A percentile compares a stretch with the other conserved stretches of the same genome.
Evolutionary conservation across 106 monocot genomes (phyloP).

Genomic region (Xerophyta viscosa): DNA sequence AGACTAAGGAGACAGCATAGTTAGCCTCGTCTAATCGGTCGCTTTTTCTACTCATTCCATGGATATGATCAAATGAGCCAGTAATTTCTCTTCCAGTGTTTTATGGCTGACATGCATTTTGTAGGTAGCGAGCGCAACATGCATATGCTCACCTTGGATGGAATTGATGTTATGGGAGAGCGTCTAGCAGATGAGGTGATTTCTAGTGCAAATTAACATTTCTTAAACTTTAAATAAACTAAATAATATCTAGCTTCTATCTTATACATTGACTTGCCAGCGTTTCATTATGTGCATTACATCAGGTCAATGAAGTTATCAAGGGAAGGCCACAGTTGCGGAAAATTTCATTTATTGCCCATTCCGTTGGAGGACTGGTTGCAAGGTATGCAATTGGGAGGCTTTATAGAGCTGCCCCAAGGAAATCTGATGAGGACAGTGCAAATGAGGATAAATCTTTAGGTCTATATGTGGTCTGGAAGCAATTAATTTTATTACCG

Average conservation of each 20-base stretch:
- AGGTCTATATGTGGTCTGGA: slow-evolving; percentile 72
- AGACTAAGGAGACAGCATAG: too few relatives aligned
- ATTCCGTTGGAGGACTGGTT: slow-evolving; percentile 95
- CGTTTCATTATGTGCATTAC: slow-evolving; percentile 3
- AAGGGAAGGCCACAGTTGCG: slow-evolving; percentile 37
- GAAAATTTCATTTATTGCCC: slow-evolving; percentile 89
- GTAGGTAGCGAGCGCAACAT: slow-evolving; percentile 84
- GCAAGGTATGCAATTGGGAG: slow-evolving; percentile 91
- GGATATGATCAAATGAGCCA: too few relatives aligned
- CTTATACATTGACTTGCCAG: neutral
- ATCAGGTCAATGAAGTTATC: slow-evolving; percentile 59
- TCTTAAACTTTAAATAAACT: too few relatives aligned
- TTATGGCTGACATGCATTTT: too few relatives aligned
- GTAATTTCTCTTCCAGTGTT: too few relatives aligned
- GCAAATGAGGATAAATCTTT: slow-evolving; percentile 6
- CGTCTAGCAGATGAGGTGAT: slow-evolving; percentile 86
- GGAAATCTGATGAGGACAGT: slow-evolving; percentile 14
- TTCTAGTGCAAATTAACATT: too few relatives aligned
- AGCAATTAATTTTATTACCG: slow-evolving; percentile 94
- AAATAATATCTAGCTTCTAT: too few relatives aligned
- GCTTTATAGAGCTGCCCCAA: slow-evolving; percentile 37
- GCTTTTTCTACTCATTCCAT: too few relatives aligned
- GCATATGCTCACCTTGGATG: slow-evolving; percentile 78
- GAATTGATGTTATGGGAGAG: slow-evolving; percentile 96
- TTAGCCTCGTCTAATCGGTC: too few relatives aligned